Percentiles rank a stretch among this genome's conserved stretches.
Conservation (phyloP, 2,329 filamentous ascomycete species). For the Gremmenia infestans region DNA sequence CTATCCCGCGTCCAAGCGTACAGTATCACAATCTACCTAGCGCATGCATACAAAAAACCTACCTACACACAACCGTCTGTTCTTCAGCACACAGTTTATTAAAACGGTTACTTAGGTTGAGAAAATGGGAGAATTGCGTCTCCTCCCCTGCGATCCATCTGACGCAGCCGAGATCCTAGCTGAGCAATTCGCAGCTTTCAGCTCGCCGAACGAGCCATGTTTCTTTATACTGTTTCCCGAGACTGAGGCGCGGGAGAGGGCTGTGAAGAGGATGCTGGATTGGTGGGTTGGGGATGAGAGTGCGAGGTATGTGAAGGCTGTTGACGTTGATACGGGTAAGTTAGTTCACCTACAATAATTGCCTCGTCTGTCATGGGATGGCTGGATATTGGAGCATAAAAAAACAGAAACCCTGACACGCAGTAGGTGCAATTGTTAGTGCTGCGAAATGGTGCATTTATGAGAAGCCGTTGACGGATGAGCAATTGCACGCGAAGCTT, state of each 20-base stretch:
- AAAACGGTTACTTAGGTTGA: not conserved
- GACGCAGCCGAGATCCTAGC: slow-evolving; percentile 14
- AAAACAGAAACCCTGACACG: not conserved
- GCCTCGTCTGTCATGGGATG: not conserved
- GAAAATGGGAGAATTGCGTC: slow-evolving; percentile 1
- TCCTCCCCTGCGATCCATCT: not conserved
- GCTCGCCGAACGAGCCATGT: slow-evolving; percentile 14
- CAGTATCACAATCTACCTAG: too few relatives aligned
- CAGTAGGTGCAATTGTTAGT: slow-evolving; percentile 13
- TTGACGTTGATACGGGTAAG: slow-evolving; percentile 16
- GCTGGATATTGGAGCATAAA: not conserved
- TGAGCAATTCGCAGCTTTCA: slow-evolving; percentile 14
- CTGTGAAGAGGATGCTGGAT: slow-evolving; percentile 13
- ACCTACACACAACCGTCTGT: too few relatives aligned
- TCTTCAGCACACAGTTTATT: too few relatives aligned
- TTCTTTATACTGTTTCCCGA: slow-evolving; percentile 15
- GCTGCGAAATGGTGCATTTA: slow-evolving; percentile 17
- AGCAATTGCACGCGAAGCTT: slow-evolving; percentile 11
- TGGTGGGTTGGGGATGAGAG: slow-evolving; percentile 12
- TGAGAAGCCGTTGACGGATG: slow-evolving; percentile 8
- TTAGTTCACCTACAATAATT: not conserved
- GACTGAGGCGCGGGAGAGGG: slow-evolving; percentile 9
- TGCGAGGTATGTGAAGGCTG: slow-evolving; percentile 18
- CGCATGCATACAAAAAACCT: too few relatives aligned
- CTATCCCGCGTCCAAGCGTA: too few relatives aligned